Evolutionary conservation across 1,284 basidiomycete genomes (phyloP), one percentile per base, ranked within the genome.

Genomic region (Sanguinoderma infundibulare): DNA sequence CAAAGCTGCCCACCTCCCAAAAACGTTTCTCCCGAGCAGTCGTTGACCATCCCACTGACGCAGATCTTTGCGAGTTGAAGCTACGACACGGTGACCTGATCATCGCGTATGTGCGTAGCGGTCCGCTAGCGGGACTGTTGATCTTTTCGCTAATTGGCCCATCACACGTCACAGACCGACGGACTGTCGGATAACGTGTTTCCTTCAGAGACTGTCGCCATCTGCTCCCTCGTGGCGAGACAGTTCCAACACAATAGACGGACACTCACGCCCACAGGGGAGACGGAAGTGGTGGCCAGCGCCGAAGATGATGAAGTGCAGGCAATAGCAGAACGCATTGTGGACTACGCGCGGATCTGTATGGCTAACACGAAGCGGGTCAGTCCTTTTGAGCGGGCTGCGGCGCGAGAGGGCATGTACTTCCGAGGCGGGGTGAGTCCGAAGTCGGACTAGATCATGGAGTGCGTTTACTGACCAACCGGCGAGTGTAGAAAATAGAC

Each of bases 161-260:
- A 34, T 32, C 39, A 40, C n/a, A 52, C 7, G 47, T 55, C 42
- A 47, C 77, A 93, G 86, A 96, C 94, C 22, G 94, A 96, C 70
- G 94, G 94, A 1, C 78, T 95, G 50, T 87, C 90, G 36, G 95
- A 96, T 73, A 96, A 96, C 70, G 91, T 96, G 26, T 94, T 90
- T 68, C 81, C 87, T 7, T 75, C 83, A 12, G 91, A 95, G 70
- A 81, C 93, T 62, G 77, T 85, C 36, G 80, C 85, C 34, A 87
- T 94, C 55, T 88, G 88, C 68, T 81, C 85, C 0, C 78, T 92
- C 1, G 83, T 88, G 14, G 79, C 84, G 22, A 82, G 89, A 22
- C 72, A 73, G 42, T 71, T 66, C 51, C 64, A 46, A 74, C 81
- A 60, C 24, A 38, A 54, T 20, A 60, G 46, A 53, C 62, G 55